These are phyloP conservation scores for Phytophthora brassicae DNA, from an alignment of 352 stramenopile genomes.

Conservation along the genomic window DNA sequence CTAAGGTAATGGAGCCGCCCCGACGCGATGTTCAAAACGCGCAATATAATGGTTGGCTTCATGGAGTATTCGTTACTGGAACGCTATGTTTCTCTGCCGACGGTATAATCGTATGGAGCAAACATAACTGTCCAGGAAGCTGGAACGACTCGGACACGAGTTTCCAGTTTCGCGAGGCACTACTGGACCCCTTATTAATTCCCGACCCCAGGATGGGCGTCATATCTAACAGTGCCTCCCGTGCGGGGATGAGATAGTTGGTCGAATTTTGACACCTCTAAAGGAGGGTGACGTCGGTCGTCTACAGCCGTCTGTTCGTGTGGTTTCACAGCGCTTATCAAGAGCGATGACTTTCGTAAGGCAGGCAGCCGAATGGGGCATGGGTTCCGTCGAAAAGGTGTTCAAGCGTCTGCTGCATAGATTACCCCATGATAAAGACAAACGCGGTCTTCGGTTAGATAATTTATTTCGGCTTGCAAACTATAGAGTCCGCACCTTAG, in stretches of 20 bases:
- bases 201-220: constrained; percentile 7
- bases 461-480: background rate
- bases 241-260: background rate
- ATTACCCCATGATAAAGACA: background rate
- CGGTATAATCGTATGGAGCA: constrained; percentile 15
- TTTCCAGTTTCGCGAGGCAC: constrained; percentile 4
- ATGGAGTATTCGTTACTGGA: constrained; percentile 15
- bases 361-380: constrained; percentile 1
- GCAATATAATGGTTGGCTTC: constrained; percentile 18
- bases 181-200: too few relatives aligned
- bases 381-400: constrained; percentile 5
- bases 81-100: constrained; percentile 19
- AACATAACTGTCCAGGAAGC: constrained; percentile 16
- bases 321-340: background rate
- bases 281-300: constrained; percentile 5
- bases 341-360: background rate
- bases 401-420: too few relatives aligned
- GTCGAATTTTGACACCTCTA: background rate
- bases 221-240: constrained; percentile 8
- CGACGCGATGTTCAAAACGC: background rate
- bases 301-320: background rate
- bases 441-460: background rate
- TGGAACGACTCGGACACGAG: constrained; percentile 22
- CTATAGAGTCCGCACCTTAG: background rate
- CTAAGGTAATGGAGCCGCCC: too few relatives aligned